Base-by-base conservation (phyloP, 345 rosid genomes). In the Microcos paniculata region DNA sequence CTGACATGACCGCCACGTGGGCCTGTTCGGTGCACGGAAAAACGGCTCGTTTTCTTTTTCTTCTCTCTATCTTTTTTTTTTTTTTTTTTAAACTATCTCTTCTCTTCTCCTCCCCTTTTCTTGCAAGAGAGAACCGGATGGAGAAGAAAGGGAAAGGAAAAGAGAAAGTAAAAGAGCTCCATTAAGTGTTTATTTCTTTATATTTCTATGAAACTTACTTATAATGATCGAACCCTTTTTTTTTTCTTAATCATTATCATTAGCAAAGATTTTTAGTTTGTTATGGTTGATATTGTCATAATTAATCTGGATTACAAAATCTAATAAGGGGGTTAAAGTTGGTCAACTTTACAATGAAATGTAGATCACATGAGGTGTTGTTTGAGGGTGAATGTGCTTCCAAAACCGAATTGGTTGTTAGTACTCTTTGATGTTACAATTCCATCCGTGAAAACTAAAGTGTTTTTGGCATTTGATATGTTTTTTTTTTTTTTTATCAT, bases 1-100 rank as follows among this genome's bases (percentile, higher is more conserved):
- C 30, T 64, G 71, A 64, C 72, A 64, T 64, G 78, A 52, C 64
- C 46, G 33, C 52, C 72, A 75, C 78, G 78, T 75, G 71, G 63
- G 72, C 31, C 40, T 62, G 77, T 74, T 57, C 57, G 45, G 2
- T 61, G 76, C 58, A 59, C 67, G 52, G 26, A 40, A 24, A 56
- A 58, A 72, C 56, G 48, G 58, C 68, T 42, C 45, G 31, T 38
- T 53, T 55, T 69, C 43, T 23, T 10, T 38, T 15, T 21, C 13
- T 38, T 10, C 16, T 21, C 15, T 24, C 40, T 7, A 35, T 7
- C 2, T 35, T 35, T 35, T 35, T 7, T 7, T 35, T 35, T 4
- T 35, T 35, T 2, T 2, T 35, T 35, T 2, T 35, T 35, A 35
- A n/a, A n/a, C n/a, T n/a, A n/a, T 40, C 6, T 6, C n/a, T 6